Evolutionary conservation across 1,284 basidiomycete species (phyloP), one percentile per base, ranked within the genome.

Genomic region (Hemileia vastatrix): DNA sequence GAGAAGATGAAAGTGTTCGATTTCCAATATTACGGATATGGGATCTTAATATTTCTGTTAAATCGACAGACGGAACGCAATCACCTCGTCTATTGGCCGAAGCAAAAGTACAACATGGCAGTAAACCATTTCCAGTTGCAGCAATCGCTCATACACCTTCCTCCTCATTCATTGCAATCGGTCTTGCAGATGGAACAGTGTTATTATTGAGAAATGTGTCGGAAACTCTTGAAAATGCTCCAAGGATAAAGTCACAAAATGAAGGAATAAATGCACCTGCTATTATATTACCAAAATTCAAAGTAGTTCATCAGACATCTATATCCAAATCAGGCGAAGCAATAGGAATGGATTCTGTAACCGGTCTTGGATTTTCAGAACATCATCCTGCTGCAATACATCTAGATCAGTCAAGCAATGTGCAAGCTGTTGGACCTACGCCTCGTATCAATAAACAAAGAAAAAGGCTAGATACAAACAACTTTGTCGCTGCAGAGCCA

Each of bases 301-400:
- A 87, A 40, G 81, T 84, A 1, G 79, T 91, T 4, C 73, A 76
- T 53, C 65, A 69, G n/a, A 68, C 64, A 2, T 68, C 69, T n/a
- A n/a, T n/a, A n/a, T n/a, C n/a, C n/a, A n/a, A n/a, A n/a, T n/a
- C n/a, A n/a, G n/a, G n/a, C n/a, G n/a, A n/a, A n/a, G n/a, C n/a
- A n/a, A n/a, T n/a, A n/a, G n/a, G n/a, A n/a, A n/a, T n/a, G n/a
- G 92, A 97, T 71, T 90, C 91, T 0, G 85, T 97, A 55, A 97
- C 91, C 0, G 91, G 88, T 1, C 82, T 98, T 1, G 91, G 88
- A 0, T 95, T 97, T 78, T 82, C 83, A 18, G 86, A 88, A 70
- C 81, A 85, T 1, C 75, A n/a, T n/a, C n/a, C n/a, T n/a, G n/a
- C n/a, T n/a, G n/a, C n/a, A n/a, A n/a, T n/a, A n/a, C n/a, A n/a